Evolutionary conservation across 805 yeast genomes (phyloP).

Genomic region (Cyberlindnera mycetangii): DNA sequence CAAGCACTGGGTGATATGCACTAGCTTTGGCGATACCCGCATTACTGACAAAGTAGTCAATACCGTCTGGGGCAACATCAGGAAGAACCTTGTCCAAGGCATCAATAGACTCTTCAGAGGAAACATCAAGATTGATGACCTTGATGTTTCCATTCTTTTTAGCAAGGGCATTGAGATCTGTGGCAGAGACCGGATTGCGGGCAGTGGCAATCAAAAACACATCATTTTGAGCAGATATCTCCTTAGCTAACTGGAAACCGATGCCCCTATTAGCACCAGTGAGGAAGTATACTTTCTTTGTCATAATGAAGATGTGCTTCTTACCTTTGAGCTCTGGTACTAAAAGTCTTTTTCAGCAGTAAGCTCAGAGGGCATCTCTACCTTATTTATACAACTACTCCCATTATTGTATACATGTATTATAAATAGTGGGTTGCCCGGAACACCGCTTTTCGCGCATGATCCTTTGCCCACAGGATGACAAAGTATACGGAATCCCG

Average conservation of each 20-base stretch:
- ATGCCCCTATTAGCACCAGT: constrained; percentile 11
- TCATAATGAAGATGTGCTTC: background rate
- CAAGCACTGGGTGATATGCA: constrained; percentile 8
- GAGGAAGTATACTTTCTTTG: constrained; percentile 5
- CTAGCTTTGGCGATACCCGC: constrained; percentile 12
- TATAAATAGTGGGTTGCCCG: too few relatives aligned
- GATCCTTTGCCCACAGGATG: too few relatives aligned
- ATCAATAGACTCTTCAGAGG: constrained; percentile 13
- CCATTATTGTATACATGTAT: too few relatives aligned
- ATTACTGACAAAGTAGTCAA: constrained; percentile 17
- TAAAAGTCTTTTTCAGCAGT: too few relatives aligned
- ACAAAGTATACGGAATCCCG: too few relatives aligned
- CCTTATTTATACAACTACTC: too few relatives aligned
- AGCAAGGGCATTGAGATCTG: constrained; percentile 6
- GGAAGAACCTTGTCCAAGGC: constrained; percentile 5
- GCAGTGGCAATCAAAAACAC: constrained; percentile 6
- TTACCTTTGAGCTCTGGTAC: background rate
- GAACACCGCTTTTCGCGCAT: too few relatives aligned
- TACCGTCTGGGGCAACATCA: constrained; percentile 10
- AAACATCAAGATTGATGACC: constrained; percentile 11
- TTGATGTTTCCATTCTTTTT: constrained; percentile 4
- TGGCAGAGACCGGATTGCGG: constrained; percentile 1
- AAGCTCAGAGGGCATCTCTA: too few relatives aligned
- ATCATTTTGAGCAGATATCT: background rate
- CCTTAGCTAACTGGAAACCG: constrained; percentile 7